These are phyloP conservation scores for Lecanosticta acicola DNA, from an alignment of 2,329 filamentous ascomycete genomes.

Conservation along the genomic window DNA sequence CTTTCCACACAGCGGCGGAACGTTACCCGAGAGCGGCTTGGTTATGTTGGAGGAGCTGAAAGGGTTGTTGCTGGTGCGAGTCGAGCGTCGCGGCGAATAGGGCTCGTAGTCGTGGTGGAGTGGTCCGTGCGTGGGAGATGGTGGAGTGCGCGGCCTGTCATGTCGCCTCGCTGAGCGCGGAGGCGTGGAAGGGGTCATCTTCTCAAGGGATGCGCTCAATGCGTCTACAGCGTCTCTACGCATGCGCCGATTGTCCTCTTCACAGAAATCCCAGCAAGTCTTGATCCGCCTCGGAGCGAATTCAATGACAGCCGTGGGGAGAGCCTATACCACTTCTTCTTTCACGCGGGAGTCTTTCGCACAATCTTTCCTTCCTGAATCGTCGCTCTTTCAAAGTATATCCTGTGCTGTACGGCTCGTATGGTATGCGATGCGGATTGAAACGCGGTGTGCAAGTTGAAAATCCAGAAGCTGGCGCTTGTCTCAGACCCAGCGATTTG, in stretches of 20 bases:
- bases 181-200: slow-evolving; percentile 13
- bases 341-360: too few species aligned
- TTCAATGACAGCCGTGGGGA: too few species aligned
- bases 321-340: too few species aligned
- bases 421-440: too few species aligned
- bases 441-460: too few species aligned
- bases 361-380: too few species aligned
- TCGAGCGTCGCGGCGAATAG: slow-evolving; percentile 49
- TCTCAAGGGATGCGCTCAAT: background rate
- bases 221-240: background rate
- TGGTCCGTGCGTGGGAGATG: slow-evolving; percentile 60
- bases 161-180: slow-evolving; percentile 12
- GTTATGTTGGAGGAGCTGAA: slow-evolving; percentile 34
- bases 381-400: too few species aligned
- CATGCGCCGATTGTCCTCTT: background rate
- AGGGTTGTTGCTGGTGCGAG: slow-evolving; percentile 40
- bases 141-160: slow-evolving; percentile 51
- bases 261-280: background rate
- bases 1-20: slow-evolving; percentile 13
- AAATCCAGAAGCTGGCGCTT: too few species aligned
- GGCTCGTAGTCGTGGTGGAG: slow-evolving; percentile 64
- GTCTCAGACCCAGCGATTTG: too few species aligned
- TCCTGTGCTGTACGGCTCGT: too few species aligned
- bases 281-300: too few species aligned
- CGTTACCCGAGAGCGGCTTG: slow-evolving; percentile 18